Conservation (phyloP, 495 filamentous ascomycete genomes). For the Lentithecium fluviatile region DNA sequence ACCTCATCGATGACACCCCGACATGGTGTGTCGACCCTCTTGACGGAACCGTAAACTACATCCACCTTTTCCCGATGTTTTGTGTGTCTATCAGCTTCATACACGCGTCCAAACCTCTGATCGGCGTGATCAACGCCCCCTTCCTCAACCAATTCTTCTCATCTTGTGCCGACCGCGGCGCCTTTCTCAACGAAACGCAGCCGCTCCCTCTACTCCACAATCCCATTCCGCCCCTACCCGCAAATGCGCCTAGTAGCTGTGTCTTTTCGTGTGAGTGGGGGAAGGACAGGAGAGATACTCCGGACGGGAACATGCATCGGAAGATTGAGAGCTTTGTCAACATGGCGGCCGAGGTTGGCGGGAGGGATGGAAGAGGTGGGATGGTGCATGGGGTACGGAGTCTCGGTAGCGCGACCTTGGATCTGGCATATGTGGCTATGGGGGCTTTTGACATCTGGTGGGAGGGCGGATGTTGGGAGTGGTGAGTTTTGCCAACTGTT, state of each 20-base stretch:
- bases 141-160: conserved; percentile 65
- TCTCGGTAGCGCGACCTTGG: conserved; percentile 59
- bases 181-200: conserved; percentile 63
- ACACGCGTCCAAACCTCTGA: too few relatives aligned
- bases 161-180: conserved; percentile 58
- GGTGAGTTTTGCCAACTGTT: conserved; percentile 36
- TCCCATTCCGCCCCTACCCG: conserved; percentile 59
- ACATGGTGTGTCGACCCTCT: conserved; percentile 71
- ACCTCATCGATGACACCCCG: conserved; percentile 59
- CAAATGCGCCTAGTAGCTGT: conserved; percentile 63
- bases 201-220: conserved; percentile 57
- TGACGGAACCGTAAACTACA: conserved; percentile 73
- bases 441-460: conserved; percentile 59
- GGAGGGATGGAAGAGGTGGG: conserved; percentile 60
- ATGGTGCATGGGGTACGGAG: conserved; percentile 61
- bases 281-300: conserved; percentile 62
- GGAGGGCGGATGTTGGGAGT: conserved; percentile 62
- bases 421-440: conserved; percentile 59
- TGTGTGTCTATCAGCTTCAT: conserved; percentile 68
- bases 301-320: conserved; percentile 61
- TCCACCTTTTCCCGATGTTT: conserved; percentile 71
- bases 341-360: conserved; percentile 63
- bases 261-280: conserved; percentile 72
- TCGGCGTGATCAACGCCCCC: conserved; percentile 65
- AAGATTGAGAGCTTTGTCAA: conserved; percentile 71